These are phyloP conservation scores for Dalbergia cultrata DNA, from an alignment of 306 rosid genomes.

Conservation along the genomic window DNA sequence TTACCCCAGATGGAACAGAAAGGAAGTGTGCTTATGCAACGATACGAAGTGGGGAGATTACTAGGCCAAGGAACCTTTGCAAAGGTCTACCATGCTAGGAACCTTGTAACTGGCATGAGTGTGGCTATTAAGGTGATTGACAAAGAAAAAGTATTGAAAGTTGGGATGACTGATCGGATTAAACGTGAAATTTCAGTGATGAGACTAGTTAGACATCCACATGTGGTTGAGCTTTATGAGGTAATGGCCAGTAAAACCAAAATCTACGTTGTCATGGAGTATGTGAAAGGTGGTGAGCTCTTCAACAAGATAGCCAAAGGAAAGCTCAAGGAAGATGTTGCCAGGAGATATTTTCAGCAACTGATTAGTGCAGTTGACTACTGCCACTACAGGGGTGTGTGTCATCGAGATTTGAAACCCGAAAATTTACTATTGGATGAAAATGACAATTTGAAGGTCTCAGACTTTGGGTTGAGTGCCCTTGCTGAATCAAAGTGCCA, in stretches of 20 bases:
- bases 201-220: constrained; percentile 81
- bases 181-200: constrained; percentile 93
- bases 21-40: constrained; percentile 82
- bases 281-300: constrained; percentile 93
- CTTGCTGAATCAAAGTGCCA: constrained; percentile 77
- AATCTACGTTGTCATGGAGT: constrained; percentile 94
- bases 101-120: constrained; percentile 70
- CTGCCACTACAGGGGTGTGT: constrained; percentile 93
- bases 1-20: constrained; percentile 68
- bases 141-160: constrained; percentile 86
- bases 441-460: constrained; percentile 86
- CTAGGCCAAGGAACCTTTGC: constrained; percentile 99
- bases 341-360: constrained; percentile 88
- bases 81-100: constrained; percentile 89
- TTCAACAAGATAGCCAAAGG: constrained; percentile 90
- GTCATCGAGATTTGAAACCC: constrained; percentile 91
- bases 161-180: constrained; percentile 89
- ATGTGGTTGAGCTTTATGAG: constrained; percentile 93
- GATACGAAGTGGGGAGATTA: constrained; percentile 79
- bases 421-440: constrained; percentile 96
- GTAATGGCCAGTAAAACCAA: constrained; percentile 96
- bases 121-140: constrained; percentile 88
- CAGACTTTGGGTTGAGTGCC: constrained; percentile 94
- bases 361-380: constrained; percentile 89
- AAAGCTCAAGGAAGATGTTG: constrained; percentile 80